These are phyloP conservation scores for Bimuria novae-zelandiae DNA, from an alignment of 2,329 filamentous ascomycete species.

Conservation along the genomic window DNA sequence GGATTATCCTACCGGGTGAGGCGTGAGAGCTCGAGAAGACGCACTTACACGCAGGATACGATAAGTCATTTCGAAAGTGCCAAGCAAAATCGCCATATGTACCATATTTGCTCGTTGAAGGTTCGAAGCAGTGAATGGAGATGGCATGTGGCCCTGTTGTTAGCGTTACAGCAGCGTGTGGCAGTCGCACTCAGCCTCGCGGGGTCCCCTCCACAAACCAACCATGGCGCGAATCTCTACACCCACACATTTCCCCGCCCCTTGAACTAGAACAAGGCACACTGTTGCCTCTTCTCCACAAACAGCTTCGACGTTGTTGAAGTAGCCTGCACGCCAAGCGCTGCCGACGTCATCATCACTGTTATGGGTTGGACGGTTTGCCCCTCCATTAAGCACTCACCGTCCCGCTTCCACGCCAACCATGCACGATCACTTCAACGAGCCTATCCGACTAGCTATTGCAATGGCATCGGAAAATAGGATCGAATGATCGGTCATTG, in stretches of 20 bases:
- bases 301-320: not conserved
- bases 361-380: not conserved
- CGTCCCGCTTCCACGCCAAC: not conserved
- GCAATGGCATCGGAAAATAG: not conserved
- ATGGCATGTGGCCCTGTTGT: not conserved
- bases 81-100: too few species aligned
- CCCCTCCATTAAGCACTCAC: constrained; percentile 1
- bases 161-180: not conserved
- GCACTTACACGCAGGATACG: too few species aligned
- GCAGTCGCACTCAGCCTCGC: not conserved
- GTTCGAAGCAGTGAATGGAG: not conserved
- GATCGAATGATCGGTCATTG: not conserved
- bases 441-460: not conserved
- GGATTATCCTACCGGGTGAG: too few species aligned
- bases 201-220: not conserved
- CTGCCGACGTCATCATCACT: constrained; percentile 7
- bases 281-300: not conserved
- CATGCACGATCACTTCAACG: not conserved
- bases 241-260: not conserved
- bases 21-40: too few species aligned
- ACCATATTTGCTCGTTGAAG: too few species aligned
- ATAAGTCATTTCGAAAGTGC: too few species aligned
- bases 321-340: not conserved
- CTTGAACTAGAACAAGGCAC: constrained; percentile 1
- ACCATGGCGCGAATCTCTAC: not conserved